These are phyloP conservation scores for Dothiorella sarmentorum DNA, from an alignment of 2,329 filamentous ascomycete species.

Conservation along the genomic window DNA sequence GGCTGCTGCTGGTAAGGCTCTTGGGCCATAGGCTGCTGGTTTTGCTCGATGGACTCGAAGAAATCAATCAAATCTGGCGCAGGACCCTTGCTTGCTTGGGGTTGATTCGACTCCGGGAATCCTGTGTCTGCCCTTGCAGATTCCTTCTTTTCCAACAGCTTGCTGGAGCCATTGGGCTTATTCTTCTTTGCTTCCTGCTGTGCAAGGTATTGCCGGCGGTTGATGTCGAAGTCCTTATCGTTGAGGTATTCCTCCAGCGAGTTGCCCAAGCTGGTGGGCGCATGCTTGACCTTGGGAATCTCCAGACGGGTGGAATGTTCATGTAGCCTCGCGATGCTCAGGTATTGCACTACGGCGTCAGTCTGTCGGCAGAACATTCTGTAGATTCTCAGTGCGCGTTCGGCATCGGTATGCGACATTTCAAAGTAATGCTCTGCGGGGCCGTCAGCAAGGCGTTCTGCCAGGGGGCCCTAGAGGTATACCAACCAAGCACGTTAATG, in stretches of 20 bases:
- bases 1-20: slow-evolving; percentile 27
- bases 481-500: slow-evolving; percentile 88
- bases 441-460: slow-evolving; percentile 22
- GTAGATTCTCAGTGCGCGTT: slow-evolving; percentile 88
- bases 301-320: slow-evolving; percentile 90
- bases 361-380: slow-evolving; percentile 89
- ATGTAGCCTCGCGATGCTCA: slow-evolving; percentile 81
- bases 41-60: slow-evolving; percentile 84
- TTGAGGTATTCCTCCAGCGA: slow-evolving; percentile 93
- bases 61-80: slow-evolving; percentile 86
- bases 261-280: slow-evolving; percentile 82
- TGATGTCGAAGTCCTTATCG: slow-evolving; percentile 91
- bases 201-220: slow-evolving; percentile 85
- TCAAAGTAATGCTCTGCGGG: slow-evolving; percentile 88
- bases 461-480: slow-evolving; percentile 3
- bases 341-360: slow-evolving; percentile 85
- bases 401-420: slow-evolving; percentile 91
- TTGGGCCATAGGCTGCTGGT: slow-evolving; percentile 62
- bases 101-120: slow-evolving; percentile 35
- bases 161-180: slow-evolving; percentile 39
- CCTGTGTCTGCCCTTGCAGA: slow-evolving; percentile 11
- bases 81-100: slow-evolving; percentile 53
- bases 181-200: slow-evolving; percentile 72
- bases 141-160: slow-evolving; percentile 34
- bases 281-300: slow-evolving; percentile 95